Evolutionary conservation across 2,329 filamentous ascomycete genomes (phyloP).

Genomic region (Lecanicillium sp.): DNA sequence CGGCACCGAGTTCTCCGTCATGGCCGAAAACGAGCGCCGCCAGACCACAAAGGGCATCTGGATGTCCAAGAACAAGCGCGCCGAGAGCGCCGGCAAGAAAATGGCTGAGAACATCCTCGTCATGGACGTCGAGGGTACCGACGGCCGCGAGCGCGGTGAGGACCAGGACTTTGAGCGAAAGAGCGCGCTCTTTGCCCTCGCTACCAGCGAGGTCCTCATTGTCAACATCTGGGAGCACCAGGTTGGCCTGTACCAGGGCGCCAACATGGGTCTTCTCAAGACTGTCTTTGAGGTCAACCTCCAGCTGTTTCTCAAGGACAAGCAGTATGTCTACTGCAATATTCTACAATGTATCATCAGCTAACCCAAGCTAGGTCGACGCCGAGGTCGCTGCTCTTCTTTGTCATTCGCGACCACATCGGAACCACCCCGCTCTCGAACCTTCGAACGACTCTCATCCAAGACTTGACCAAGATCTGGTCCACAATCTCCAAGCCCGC

Average conservation of each 20-base stretch:
- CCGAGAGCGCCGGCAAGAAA: constrained; percentile 37
- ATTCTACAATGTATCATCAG: constrained; percentile 1
- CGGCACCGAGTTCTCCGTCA: constrained; percentile 92
- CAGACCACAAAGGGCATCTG: constrained; percentile 99
- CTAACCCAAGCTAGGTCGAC: constrained; percentile 53
- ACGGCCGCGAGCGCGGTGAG: constrained; percentile 90
- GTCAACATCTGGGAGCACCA: constrained; percentile 99
- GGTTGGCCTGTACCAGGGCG: constrained; percentile 94
- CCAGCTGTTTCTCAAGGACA: constrained; percentile 93
- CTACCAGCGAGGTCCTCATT: constrained; percentile 94
- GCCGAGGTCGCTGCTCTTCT: constrained; percentile 88
- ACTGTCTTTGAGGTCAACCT: constrained; percentile 98
- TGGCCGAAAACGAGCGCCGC: constrained; percentile 87
- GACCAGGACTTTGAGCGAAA: constrained; percentile 99
- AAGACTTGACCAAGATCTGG: constrained; percentile 91
- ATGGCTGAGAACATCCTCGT: constrained; percentile 99
- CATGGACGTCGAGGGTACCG: constrained; percentile 98
- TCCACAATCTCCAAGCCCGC: constrained; percentile 82
- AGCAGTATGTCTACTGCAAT: constrained; percentile 53
- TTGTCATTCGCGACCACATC: constrained; percentile 95
- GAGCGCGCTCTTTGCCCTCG: constrained; percentile 92
- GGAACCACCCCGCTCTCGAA: constrained; percentile 86
- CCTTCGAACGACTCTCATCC: constrained; percentile 80
- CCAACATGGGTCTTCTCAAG: constrained; percentile 97
- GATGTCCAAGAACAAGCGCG: constrained; percentile 93